A percentile compares a stretch with the other conserved stretches of the same genome.
phyloP scores from a whole-genome alignment of 129 eudicot genomes.

The Silybum marianum region DNA sequence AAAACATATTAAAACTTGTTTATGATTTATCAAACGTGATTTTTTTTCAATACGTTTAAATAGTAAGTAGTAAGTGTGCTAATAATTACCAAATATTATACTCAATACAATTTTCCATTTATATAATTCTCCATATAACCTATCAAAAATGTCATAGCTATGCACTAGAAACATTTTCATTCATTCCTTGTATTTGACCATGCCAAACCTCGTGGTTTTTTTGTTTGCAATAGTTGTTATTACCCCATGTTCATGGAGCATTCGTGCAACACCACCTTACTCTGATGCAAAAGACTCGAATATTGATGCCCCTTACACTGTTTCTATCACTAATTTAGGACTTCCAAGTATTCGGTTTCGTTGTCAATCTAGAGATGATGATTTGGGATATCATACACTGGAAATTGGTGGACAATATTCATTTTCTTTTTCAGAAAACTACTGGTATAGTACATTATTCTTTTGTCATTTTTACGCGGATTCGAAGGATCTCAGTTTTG shows the following conservation, averaged over 20 bases:
- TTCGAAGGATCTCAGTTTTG: background rate
- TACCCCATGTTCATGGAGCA: background rate
- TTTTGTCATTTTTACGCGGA: background rate
- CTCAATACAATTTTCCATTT: background rate
- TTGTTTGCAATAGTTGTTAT: background rate
- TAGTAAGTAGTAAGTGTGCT: too few relatives aligned
- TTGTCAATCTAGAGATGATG: background rate
- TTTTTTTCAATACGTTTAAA: too few relatives aligned
- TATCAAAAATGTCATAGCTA: background rate
- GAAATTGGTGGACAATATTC: background rate
- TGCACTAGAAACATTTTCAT: background rate
- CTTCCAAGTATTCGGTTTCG: background rate
- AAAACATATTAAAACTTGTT: too few relatives aligned
- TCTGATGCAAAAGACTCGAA: background rate
- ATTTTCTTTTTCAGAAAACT: background rate
- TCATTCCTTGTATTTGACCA: background rate
- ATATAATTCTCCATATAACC: background rate
- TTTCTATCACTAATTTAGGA: background rate
- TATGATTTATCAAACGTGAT: too few relatives aligned
- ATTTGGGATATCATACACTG: background rate
- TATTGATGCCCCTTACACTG: background rate
- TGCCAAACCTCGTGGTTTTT: background rate
- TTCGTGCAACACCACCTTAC: background rate
- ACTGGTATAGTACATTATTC: background rate
- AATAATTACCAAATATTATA: too few relatives aligned